These are phyloP conservation scores for Cudoniella acicularis DNA, from an alignment of 495 filamentous ascomycete species.

Conservation along the genomic window DNA sequence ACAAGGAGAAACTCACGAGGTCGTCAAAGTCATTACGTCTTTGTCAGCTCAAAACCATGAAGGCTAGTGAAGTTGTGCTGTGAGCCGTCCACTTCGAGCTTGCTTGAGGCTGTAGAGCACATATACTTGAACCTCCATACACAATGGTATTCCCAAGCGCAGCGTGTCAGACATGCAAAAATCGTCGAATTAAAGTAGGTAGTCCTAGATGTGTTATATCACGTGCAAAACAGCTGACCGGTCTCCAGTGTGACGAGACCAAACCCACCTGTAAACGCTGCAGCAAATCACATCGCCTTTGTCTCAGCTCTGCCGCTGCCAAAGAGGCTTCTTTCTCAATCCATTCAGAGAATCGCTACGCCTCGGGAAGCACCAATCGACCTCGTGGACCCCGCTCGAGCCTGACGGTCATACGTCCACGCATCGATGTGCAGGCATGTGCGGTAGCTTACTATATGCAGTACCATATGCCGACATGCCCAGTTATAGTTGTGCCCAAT, in stretches of 20 bases:
- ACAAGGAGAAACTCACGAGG: too few species aligned
- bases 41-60: too few species aligned
- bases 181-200: slow-evolving; percentile 27
- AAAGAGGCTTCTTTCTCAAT: slow-evolving; percentile 14
- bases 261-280: slow-evolving; percentile 27
- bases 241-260: slow-evolving; percentile 26
- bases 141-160: slow-evolving; percentile 14
- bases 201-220: not conserved
- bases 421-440: slow-evolving; percentile 19
- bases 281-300: slow-evolving; percentile 21
- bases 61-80: too few species aligned
- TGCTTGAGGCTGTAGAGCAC: not conserved
- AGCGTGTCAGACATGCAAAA: slow-evolving; percentile 24
- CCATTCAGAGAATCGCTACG: slow-evolving; percentile 29
- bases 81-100: not conserved
- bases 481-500: slow-evolving; percentile 9
- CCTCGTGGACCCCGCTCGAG: slow-evolving; percentile 32
- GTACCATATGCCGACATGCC: slow-evolving; percentile 16
- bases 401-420: slow-evolving; percentile 17
- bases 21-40: too few species aligned
- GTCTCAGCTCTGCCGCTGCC: slow-evolving; percentile 1
- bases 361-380: slow-evolving; percentile 27
- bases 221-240: not conserved
- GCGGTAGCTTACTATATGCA: slow-evolving; percentile 25
- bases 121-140: not conserved